These are phyloP conservation scores for Arthrobotrys sphaeroides DNA, from an alignment of 2,329 filamentous ascomycete genomes.

Conservation along the genomic window DNA sequence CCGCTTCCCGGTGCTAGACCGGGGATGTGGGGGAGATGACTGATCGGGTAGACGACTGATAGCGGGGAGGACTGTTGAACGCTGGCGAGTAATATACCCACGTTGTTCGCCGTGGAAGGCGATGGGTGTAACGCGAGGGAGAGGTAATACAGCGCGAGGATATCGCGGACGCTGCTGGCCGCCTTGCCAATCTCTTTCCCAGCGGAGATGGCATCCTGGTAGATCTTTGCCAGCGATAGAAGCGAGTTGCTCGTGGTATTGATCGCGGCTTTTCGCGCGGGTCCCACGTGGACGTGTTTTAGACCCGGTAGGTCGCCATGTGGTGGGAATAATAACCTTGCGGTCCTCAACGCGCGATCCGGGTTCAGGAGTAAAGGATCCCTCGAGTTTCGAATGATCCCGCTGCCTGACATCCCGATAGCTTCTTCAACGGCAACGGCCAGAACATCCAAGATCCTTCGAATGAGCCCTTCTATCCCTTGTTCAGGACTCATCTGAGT, in stretches of 20 bases:
- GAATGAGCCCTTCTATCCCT: conserved; percentile 81
- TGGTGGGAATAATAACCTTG: conserved; percentile 80
- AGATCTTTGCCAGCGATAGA: conserved; percentile 94
- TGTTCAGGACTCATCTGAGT: conserved; percentile 72
- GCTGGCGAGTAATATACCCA: conserved; percentile 94
- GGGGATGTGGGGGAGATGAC: conserved; percentile 67
- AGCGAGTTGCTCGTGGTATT: conserved; percentile 96
- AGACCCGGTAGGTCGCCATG: conserved; percentile 83
- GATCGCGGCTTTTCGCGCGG: conserved; percentile 79
- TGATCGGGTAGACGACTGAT: conserved; percentile 61
- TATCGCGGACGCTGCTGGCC: conserved; percentile 84
- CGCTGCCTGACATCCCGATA: conserved; percentile 58
- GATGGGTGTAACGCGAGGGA: conserved; percentile 94
- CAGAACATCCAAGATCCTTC: conserved; percentile 77
- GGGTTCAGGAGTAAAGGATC: conserved; percentile 82
- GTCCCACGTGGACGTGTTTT: conserved; percentile 73
- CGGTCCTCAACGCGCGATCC: conserved; percentile 82
- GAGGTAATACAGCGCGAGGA: conserved; percentile 92
- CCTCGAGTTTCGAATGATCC: conserved; percentile 59
- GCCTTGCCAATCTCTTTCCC: conserved; percentile 70
- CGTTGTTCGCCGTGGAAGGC: conserved; percentile 97
- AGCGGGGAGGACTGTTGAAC: conserved; percentile 75
- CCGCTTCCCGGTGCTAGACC: conserved; percentile 87
- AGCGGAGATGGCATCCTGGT: conserved; percentile 92
- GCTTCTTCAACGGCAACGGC: conserved; percentile 63